Conservation (phyloP, 106 monocot genomes). For the Dioscorea dumetorum region DNA sequence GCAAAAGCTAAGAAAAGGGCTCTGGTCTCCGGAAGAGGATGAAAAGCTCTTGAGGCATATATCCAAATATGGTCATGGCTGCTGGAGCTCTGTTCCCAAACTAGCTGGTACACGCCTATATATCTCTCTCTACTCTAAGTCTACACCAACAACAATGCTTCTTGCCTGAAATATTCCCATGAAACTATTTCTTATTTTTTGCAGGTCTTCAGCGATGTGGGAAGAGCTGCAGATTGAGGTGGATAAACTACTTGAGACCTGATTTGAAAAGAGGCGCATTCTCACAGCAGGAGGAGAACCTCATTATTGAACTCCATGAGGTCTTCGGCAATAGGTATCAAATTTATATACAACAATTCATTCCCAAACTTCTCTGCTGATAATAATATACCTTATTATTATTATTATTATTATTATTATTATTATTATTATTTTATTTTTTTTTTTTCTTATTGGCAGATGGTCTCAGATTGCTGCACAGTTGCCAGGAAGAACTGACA, state of each 20-base stretch:
- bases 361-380: too few relatives aligned
- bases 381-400: too few relatives aligned
- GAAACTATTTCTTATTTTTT: not conserved
- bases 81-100: slow-evolving; percentile 48
- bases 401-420: too few relatives aligned
- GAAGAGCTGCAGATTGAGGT: slow-evolving; percentile 47
- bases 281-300: slow-evolving; percentile 48
- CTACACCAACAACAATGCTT: too few relatives aligned
- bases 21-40: slow-evolving; percentile 43
- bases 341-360: too few relatives aligned
- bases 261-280: slow-evolving; percentile 40
- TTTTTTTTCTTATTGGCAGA: slow-evolving; percentile 5
- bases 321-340: slow-evolving; percentile 45
- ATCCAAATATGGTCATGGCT: slow-evolving; percentile 26
- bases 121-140: too few relatives aligned
- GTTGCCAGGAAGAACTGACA: slow-evolving; percentile 50
- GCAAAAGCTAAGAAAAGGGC: slow-evolving; percentile 36
- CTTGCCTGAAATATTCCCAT: too few relatives aligned
- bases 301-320: slow-evolving; percentile 46
- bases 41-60: slow-evolving; percentile 34
- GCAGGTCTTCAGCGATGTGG: slow-evolving; percentile 51
- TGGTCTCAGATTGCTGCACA: slow-evolving; percentile 59
- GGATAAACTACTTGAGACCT: slow-evolving; percentile 43
- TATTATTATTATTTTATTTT: too few relatives aligned
- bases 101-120: slow-evolving; percentile 25